Percentiles rank a stretch among this genome's conserved stretches.
phyloP scores from a whole-genome alignment of 2,329 filamentous ascomycete genomes.

The Colletotrichum salicis region DNA sequence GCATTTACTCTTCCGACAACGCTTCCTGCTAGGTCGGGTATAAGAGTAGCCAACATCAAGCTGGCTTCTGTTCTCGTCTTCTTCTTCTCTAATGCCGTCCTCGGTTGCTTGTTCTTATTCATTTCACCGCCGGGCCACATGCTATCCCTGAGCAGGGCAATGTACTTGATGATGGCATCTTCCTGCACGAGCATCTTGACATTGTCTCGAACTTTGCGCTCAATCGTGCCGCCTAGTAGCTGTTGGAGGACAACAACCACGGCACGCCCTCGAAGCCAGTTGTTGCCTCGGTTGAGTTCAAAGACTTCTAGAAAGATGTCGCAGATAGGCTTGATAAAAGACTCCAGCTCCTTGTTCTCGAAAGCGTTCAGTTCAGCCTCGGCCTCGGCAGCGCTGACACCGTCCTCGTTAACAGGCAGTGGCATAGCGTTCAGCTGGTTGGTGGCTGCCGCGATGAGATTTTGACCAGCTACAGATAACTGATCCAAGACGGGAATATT shows the following conservation, averaged over 20 bases:
- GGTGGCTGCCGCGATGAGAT: constrained; percentile 81
- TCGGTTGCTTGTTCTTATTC: constrained; percentile 59
- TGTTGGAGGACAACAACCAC: constrained; percentile 97
- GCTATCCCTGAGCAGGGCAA: constrained; percentile 76
- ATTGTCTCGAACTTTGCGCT: constrained; percentile 91
- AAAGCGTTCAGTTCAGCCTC: constrained; percentile 95
- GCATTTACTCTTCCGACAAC: constrained; percentile 95
- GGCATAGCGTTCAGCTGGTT: constrained; percentile 69
- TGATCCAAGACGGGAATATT: constrained; percentile 97
- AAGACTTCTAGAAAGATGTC: constrained; percentile 97
- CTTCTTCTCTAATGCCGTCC: constrained; percentile 78
- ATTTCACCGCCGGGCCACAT: constrained; percentile 83
- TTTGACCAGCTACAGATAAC: constrained; percentile 91
- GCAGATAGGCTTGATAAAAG: constrained; percentile 98
- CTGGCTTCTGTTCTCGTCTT: constrained; percentile 88
- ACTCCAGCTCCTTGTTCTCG: constrained; percentile 87
- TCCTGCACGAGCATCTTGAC: constrained; percentile 80
- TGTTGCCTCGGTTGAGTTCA: constrained; percentile 92
- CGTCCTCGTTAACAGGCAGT: constrained; percentile 62
- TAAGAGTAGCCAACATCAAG: constrained; percentile 85
- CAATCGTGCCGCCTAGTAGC: constrained; percentile 93
- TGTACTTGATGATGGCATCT: constrained; percentile 79
- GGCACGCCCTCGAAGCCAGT: constrained; percentile 94
- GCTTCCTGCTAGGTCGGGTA: constrained; percentile 91
- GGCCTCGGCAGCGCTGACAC: constrained; percentile 74